These are phyloP conservation scores for Candida stauntonica DNA, from an alignment of 805 yeast genomes.

Conservation along the genomic window DNA sequence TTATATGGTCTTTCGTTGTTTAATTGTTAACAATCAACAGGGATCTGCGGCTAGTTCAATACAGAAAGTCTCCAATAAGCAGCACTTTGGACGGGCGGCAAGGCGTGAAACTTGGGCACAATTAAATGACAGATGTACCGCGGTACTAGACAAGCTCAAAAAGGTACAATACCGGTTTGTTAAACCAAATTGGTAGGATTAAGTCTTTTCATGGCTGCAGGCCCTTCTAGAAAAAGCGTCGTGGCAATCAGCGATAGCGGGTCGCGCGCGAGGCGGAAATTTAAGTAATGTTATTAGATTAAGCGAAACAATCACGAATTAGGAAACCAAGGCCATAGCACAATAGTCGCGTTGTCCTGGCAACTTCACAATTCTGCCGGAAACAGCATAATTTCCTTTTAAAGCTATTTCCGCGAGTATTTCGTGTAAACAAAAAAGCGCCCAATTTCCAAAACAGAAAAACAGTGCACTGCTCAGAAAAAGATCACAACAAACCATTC, in stretches of 20 bases:
- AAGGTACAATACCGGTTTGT: too few relatives aligned
- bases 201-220: too few relatives aligned
- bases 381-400: slow-evolving; percentile 2
- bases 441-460: slow-evolving; percentile 8
- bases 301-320: too few relatives aligned
- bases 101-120: too few relatives aligned
- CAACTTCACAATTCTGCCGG: slow-evolving; percentile 5
- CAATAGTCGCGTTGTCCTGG: slow-evolving; percentile 7
- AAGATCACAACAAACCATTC: slow-evolving; percentile 13
- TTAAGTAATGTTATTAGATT: too few relatives aligned
- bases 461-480: slow-evolving; percentile 7
- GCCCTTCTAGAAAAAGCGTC: background rate
- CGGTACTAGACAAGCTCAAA: too few relatives aligned
- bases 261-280: too few relatives aligned
- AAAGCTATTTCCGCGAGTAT: background rate
- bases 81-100: too few relatives aligned
- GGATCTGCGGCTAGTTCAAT: background rate
- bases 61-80: too few relatives aligned
- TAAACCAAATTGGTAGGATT: too few relatives aligned
- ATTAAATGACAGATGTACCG: too few relatives aligned
- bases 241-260: background rate
- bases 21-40: background rate
- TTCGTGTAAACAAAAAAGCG: slow-evolving; percentile 17
- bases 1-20: background rate
- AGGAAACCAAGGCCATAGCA: too few relatives aligned